Conservation (phyloP, 2,329 filamentous ascomycete species). For the Hawksworthiomyces lignivorus region DNA sequence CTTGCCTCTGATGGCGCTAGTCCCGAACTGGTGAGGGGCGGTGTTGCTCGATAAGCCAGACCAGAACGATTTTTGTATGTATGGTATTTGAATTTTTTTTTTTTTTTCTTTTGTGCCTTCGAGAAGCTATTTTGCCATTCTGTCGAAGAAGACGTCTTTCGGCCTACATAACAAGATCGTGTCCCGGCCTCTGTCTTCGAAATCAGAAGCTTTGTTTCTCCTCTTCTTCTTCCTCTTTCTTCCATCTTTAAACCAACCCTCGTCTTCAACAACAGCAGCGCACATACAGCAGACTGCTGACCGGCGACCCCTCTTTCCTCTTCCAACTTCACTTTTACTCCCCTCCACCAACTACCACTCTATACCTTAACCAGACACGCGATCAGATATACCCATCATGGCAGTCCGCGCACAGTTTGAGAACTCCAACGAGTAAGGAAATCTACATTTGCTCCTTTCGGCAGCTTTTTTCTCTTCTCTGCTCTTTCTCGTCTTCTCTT, state of each 20-base stretch:
- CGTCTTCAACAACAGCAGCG: slow-evolving; percentile 1
- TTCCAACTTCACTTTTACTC: neutral
- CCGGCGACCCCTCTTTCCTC: slow-evolving; percentile 1
- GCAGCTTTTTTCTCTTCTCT: slow-evolving; percentile 16
- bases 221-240: too few species aligned
- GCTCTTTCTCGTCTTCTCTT: slow-evolving; percentile 9
- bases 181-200: neutral
- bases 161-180: too few species aligned
- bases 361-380: too few species aligned
- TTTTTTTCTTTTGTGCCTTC: slow-evolving; percentile 6
- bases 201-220: too few species aligned
- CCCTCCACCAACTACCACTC: too few species aligned
- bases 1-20: too few species aligned
- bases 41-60: slow-evolving; percentile 8
- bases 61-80: too few species aligned
- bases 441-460: too few species aligned
- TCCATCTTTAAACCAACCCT: too few species aligned
- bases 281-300: neutral
- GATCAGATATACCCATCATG: too few species aligned
- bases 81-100: slow-evolving; percentile 4
- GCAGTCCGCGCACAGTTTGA: slow-evolving; percentile 71
- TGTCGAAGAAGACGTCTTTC: too few species aligned
- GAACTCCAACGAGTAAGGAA: slow-evolving; percentile 78
- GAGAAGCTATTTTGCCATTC: slow-evolving; percentile 2
- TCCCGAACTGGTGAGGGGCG: neutral